These are phyloP conservation scores for Geosmithia putterillii DNA, from an alignment of 2,329 filamentous ascomycete species.

Conservation along the genomic window DNA sequence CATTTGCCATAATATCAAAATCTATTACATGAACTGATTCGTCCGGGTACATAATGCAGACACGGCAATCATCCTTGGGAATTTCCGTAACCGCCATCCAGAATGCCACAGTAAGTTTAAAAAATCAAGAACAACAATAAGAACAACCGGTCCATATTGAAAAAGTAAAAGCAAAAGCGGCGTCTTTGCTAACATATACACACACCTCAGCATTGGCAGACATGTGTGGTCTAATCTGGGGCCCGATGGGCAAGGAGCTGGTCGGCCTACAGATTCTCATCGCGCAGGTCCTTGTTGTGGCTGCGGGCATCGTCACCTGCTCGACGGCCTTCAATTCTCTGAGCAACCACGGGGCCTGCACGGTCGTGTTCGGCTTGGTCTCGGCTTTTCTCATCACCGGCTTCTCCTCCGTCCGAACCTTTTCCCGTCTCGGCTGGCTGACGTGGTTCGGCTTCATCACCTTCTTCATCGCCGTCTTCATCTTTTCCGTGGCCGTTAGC, in stretches of 20 bases:
- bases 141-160: too few relatives aligned
- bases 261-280: constrained; percentile 2
- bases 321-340: constrained; percentile 47
- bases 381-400: constrained; percentile 34
- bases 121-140: too few relatives aligned
- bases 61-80: constrained; percentile 23
- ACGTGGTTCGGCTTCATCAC: constrained; percentile 48
- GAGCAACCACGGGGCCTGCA: constrained; percentile 43
- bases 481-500: constrained; percentile 46
- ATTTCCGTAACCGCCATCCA: constrained; percentile 23
- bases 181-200: too few relatives aligned
- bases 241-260: constrained; percentile 9
- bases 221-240: constrained; percentile 42
- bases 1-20: too few relatives aligned
- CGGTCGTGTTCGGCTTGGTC: constrained; percentile 41
- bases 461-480: constrained; percentile 45
- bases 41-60: constrained; percentile 5
- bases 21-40: too few relatives aligned
- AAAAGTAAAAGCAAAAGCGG: too few relatives aligned
- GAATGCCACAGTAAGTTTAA: constrained; percentile 20
- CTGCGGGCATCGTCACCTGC: constrained; percentile 43
- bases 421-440: constrained; percentile 48
- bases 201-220: constrained; percentile 28
- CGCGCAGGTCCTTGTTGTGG: constrained; percentile 36
- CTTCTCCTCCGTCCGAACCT: constrained; percentile 41